Percentiles rank a stretch among this genome's conserved stretches.
Evolutionary conservation across 306 rosid genomes (phyloP).

Genomic region (Amphicarpaea edgeworthii): DNA sequence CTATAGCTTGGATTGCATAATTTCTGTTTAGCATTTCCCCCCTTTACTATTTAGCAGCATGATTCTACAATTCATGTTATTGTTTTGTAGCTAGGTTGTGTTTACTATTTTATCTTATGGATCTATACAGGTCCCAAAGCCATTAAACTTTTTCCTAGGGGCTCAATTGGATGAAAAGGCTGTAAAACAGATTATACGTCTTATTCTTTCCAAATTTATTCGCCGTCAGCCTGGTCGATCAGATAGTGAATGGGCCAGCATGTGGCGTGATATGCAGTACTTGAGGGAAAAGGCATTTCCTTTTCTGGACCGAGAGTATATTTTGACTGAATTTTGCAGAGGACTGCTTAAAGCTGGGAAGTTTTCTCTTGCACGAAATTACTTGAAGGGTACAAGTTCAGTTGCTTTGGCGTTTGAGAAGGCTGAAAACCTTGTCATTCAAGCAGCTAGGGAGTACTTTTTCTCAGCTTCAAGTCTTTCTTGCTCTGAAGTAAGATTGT

Average conservation of each 20-base stretch:
- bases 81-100: slow-evolving; percentile 37
- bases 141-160: slow-evolving; percentile 78
- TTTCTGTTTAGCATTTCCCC: slow-evolving; percentile 21
- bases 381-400: slow-evolving; percentile 94
- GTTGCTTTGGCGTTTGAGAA: slow-evolving; percentile 87
- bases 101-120: slow-evolving; percentile 32
- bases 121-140: slow-evolving; percentile 88
- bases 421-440: slow-evolving; percentile 97
- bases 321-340: slow-evolving; percentile 90
- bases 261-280: slow-evolving; percentile 98
- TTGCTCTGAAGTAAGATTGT: slow-evolving; percentile 88
- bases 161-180: slow-evolving; percentile 84
- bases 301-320: slow-evolving; percentile 87
- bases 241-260: slow-evolving; percentile 96
- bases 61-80: slow-evolving; percentile 34
- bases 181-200: slow-evolving; percentile 96
- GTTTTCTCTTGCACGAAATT: slow-evolving; percentile 95
- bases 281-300: slow-evolving; percentile 91
- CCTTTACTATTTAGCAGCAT: slow-evolving; percentile 28
- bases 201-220: slow-evolving; percentile 87
- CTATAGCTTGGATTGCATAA: slow-evolving; percentile 31
- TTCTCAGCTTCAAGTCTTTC: slow-evolving; percentile 96
- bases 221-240: slow-evolving; percentile 92
- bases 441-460: slow-evolving; percentile 96
- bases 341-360: slow-evolving; percentile 98